phyloP scores from a whole-genome alignment of 2,329 filamentous ascomycete species.

The Xylaria sp. region DNA sequence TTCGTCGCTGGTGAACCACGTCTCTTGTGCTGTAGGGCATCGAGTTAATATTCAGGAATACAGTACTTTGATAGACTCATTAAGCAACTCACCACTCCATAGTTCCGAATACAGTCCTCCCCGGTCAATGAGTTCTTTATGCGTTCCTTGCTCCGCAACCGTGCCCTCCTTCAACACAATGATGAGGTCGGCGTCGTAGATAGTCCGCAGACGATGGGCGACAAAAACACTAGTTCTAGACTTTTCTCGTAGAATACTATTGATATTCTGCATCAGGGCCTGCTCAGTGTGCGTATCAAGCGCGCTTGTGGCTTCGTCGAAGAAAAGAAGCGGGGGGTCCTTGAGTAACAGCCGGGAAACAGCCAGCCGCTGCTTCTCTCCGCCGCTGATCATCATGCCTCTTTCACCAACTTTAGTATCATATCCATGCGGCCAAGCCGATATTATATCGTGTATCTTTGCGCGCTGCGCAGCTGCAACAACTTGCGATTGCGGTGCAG shows the following conservation, averaged over 20 bases:
- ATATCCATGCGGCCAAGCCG: constrained; percentile 86
- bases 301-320: constrained; percentile 93
- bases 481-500: constrained; percentile 78
- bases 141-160: constrained; percentile 91
- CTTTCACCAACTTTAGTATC: constrained; percentile 91
- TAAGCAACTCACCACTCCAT: constrained; percentile 78
- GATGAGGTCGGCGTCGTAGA: constrained; percentile 92
- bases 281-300: constrained; percentile 95
- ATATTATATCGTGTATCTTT: constrained; percentile 84
- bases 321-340: constrained; percentile 90
- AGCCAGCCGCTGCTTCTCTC: constrained; percentile 91
- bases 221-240: constrained; percentile 92
- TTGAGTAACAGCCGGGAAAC: constrained; percentile 87
- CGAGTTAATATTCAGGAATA: constrained; percentile 5
- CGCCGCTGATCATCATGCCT: constrained; percentile 95
- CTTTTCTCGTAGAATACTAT: constrained; percentile 90
- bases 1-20: constrained; percentile 32
- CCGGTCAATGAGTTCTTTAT: constrained; percentile 81
- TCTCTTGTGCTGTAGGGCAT: constrained; percentile 36
- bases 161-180: constrained; percentile 86
- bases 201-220: constrained; percentile 90
- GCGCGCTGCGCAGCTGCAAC: constrained; percentile 82
- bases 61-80: neutral
- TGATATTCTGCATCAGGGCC: constrained; percentile 90
- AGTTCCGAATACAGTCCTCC: constrained; percentile 87